Percentiles rank a stretch among this genome's conserved stretches.
These are phyloP conservation scores for Fraxinus quadrangulata DNA, from an alignment of 257 asterid genomes.

Conservation along the genomic window DNA sequence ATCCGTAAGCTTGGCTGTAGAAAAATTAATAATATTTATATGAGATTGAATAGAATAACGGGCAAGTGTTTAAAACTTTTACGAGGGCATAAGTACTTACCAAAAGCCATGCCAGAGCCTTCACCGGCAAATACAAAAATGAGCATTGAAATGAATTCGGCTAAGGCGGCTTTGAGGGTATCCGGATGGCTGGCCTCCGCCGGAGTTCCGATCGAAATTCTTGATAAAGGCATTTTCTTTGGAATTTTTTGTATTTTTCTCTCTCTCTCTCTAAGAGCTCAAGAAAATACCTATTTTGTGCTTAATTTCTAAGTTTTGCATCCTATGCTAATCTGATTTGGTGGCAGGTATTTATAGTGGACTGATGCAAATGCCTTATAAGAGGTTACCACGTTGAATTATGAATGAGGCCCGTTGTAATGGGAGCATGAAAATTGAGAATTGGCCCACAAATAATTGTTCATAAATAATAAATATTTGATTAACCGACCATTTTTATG, in stretches of 20 bases:
- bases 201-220: slow-evolving; percentile 60
- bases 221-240: slow-evolving; percentile 58
- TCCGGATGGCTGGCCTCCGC: slow-evolving; percentile 71
- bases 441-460: slow-evolving; percentile 46
- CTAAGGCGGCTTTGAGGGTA: slow-evolving; percentile 70
- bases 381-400: slow-evolving; percentile 42
- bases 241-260: not conserved
- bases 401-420: slow-evolving; percentile 24
- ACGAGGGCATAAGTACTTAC: slow-evolving; percentile 30
- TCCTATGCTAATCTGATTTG: not conserved
- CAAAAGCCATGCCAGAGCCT: slow-evolving; percentile 91
- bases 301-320: not conserved
- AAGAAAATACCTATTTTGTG: not conserved
- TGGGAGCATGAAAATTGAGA: slow-evolving; percentile 26
- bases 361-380: not conserved
- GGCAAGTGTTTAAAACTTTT: too few species aligned
- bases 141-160: slow-evolving; percentile 81
- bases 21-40: too few species aligned
- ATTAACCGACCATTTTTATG: slow-evolving; percentile 44
- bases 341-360: slow-evolving; percentile 13
- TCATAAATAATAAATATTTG: slow-evolving; percentile 1
- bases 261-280: slow-evolving; percentile 7
- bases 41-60: too few species aligned
- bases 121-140: slow-evolving; percentile 81
- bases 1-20: slow-evolving; percentile 57